Evolutionary conservation across 1,284 basidiomycete species (phyloP), one percentile per base, ranked within the genome.

Genomic region (Malassezia brasiliensis): DNA sequence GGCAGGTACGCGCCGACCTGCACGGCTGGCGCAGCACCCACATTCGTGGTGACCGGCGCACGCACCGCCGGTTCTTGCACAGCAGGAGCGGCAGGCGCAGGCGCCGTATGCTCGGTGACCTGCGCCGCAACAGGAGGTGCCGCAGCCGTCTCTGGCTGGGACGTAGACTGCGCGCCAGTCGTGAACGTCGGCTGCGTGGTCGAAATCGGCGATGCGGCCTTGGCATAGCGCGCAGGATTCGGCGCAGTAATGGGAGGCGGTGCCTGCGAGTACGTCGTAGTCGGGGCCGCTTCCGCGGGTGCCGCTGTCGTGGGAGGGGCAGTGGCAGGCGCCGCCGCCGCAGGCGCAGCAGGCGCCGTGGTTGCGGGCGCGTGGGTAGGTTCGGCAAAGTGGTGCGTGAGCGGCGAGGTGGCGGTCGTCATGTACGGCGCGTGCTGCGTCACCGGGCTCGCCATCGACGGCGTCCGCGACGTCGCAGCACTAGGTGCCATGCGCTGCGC

Each of bases 1-100:
- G 47, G 34, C 10, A 37, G 37, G 38, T 49, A 49, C 15, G 35
- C 47, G 30, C 47, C 47, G 17, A 50, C 48, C 25, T 50, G 48
- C 37, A 41, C 25, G 9, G 37, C n/a, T 8, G 48, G 48, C 28
- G 48, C 48, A 17, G 48, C 48, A 11, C 38, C 45, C 35, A 14
- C 12, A 19, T 22, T 30, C 15, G 30, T 20, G 25, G 2, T 28
- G 7, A 19, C 19, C 9, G 42, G 32, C 6, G 42, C 25, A 17
- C 15, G 22, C 17, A 19, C 40, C 20, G 20, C 22, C 5, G 12
- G 40, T 7, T 22, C 17, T 1, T 17, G 38, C 17, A 22, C 38
- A 40, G 5, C 40, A 42, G 15, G 14, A n/a, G 15, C 40, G 15
- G 15, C n/a, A 11, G 12, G 14, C 17, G 40, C 20, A 14, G 8